Evolutionary conservation across 2,329 filamentous ascomycete species (phyloP).

Genomic region (Clonostachys sp.): DNA sequence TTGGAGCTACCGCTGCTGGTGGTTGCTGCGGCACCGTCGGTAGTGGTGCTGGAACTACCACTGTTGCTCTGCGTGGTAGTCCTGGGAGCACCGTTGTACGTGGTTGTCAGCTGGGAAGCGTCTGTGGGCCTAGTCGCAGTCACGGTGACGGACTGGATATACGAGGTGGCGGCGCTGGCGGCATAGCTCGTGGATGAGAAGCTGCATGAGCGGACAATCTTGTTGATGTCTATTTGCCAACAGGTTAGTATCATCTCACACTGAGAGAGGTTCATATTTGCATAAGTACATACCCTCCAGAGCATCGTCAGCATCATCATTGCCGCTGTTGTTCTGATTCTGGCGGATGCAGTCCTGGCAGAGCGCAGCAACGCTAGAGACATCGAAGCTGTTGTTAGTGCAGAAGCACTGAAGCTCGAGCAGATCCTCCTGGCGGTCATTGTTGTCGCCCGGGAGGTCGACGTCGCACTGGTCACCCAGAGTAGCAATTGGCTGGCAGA

Average conservation of each 20-base stretch:
- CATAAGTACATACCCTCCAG: background rate
- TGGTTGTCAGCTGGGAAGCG: conserved; percentile 25
- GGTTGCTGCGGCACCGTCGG: conserved; percentile 1
- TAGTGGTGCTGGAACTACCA: conserved; percentile 1
- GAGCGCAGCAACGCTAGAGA: conserved; percentile 23
- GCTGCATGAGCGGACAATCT: conserved; percentile 24
- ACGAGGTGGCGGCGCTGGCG: conserved; percentile 13
- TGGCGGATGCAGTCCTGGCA: conserved; percentile 31
- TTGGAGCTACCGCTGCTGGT: conserved; percentile 1
- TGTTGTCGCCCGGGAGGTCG: conserved; percentile 11
- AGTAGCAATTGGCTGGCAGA: conserved; percentile 27
- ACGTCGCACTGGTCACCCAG: conserved; percentile 28
- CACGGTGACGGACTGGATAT: conserved; percentile 17
- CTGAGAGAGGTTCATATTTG: background rate
- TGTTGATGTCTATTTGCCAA: conserved; percentile 22
- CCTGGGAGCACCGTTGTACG: conserved; percentile 13
- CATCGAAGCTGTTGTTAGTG: conserved; percentile 33
- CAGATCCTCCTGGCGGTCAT: conserved; percentile 24
- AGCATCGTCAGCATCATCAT: conserved; percentile 8
- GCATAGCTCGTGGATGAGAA: conserved; percentile 23
- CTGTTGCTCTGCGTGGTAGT: background rate
- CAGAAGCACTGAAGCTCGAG: conserved; percentile 33
- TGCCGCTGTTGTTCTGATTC: conserved; percentile 12
- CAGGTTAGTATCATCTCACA: background rate
- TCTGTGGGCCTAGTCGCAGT: conserved; percentile 21